Conservation (phyloP, 805 yeast genomes). For the Kuraishia ogatae region DNA sequence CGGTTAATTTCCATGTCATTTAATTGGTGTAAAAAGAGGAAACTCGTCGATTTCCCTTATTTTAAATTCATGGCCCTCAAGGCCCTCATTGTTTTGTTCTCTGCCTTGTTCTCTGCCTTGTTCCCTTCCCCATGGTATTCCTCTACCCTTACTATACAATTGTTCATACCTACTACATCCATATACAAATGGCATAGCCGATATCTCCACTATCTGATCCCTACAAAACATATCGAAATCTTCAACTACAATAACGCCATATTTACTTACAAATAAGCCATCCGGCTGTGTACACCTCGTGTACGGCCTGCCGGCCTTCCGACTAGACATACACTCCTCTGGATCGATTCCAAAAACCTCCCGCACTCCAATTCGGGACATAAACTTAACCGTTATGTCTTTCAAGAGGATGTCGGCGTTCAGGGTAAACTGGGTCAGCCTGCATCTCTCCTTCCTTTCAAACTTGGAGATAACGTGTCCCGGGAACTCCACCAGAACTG, state of each 20-base stretch:
- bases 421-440: conserved; percentile 25
- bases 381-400: conserved; percentile 19
- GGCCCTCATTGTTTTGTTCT: background rate
- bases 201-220: conserved; percentile 3
- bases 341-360: conserved; percentile 1
- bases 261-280: background rate
- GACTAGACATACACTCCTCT: conserved; percentile 5
- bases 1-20: too few relatives aligned
- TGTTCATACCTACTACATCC: background rate
- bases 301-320: background rate
- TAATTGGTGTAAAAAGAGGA: background rate
- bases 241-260: conserved; percentile 3
- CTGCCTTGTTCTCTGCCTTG: conserved; percentile 1
- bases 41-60: conserved; percentile 4
- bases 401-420: conserved; percentile 20
- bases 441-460: conserved; percentile 22
- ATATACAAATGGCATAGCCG: conserved; percentile 2
- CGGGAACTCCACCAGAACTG: conserved; percentile 7
- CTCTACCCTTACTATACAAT: background rate
- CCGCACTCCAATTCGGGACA: conserved; percentile 5
- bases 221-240: conserved; percentile 5
- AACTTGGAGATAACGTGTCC: conserved; percentile 12
- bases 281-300: background rate
- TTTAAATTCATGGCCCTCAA: background rate
- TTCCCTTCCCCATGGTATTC: background rate